Conservation (phyloP, 345 rosid genomes). For the Garcia nutans region DNA sequence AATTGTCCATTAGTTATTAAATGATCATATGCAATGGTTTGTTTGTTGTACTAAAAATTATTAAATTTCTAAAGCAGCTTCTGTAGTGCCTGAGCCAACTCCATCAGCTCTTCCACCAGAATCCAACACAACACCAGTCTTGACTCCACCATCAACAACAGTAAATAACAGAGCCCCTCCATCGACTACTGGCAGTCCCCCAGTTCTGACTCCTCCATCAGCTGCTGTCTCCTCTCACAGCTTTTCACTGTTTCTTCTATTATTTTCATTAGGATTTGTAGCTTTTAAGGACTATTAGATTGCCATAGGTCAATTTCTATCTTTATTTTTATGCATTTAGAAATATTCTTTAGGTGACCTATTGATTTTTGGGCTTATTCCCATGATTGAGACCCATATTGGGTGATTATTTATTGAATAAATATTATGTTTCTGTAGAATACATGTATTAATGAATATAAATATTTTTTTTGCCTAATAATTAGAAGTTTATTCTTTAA, state of each 20-base stretch:
- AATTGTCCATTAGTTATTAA: not conserved
- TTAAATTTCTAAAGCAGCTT: constrained; percentile 25
- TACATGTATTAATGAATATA: not conserved
- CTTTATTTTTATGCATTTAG: not conserved
- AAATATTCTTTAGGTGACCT: constrained; percentile 10
- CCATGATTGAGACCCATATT: constrained; percentile 12
- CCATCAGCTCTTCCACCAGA: constrained; percentile 57
- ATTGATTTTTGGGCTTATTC: not conserved
- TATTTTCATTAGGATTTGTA: constrained; percentile 42
- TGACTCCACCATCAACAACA: constrained; percentile 49
- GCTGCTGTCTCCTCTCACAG: constrained; percentile 39
- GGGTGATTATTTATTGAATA: constrained; percentile 25
- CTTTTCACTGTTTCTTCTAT: constrained; percentile 47
- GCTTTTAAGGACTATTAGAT: constrained; percentile 40
- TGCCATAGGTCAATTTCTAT: not conserved
- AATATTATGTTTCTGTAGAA: not conserved
- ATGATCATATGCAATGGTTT: not conserved
- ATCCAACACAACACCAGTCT: constrained; percentile 45
- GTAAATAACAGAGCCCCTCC: constrained; percentile 39
- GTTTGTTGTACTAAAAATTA: not conserved
- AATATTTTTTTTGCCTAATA: not conserved
- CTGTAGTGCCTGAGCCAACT: constrained; percentile 58
- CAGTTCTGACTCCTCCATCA: constrained; percentile 51
- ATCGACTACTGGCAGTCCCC: constrained; percentile 46
- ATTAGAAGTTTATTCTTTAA: too few relatives aligned